A percentile compares a stretch with the other conserved stretches of the same genome.
Conservation (phyloP, 2,329 filamentous ascomycete genomes). For the Beauveria rudraprayagi region DNA sequence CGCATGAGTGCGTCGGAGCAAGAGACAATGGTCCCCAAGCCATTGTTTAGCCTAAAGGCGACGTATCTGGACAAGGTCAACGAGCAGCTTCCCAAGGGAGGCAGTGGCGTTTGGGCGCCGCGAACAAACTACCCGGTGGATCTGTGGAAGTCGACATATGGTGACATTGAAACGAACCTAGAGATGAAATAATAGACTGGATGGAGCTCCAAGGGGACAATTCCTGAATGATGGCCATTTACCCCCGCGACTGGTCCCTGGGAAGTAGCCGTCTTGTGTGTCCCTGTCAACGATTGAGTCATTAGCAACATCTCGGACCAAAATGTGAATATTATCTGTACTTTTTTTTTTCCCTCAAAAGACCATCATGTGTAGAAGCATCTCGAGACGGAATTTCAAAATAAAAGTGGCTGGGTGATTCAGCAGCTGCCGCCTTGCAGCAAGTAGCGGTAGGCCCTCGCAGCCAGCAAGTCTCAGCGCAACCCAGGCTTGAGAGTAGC, state of each 20-base stretch:
- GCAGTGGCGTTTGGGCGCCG: constrained; percentile 26
- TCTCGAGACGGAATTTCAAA: background rate
- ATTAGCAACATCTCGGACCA: too few relatives aligned
- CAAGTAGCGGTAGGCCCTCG: too few relatives aligned
- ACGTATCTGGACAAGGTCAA: constrained; percentile 41
- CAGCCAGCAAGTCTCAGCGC: too few relatives aligned
- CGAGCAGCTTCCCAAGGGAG: constrained; percentile 38
- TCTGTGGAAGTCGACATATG: constrained; percentile 7
- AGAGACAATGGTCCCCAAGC: constrained; percentile 28
- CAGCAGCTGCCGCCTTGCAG: background rate
- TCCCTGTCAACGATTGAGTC: too few relatives aligned
- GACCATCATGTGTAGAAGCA: too few relatives aligned
- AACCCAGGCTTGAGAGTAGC: too few relatives aligned
- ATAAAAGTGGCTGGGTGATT: background rate
- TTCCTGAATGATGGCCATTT: too few relatives aligned
- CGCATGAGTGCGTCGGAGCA: constrained; percentile 23
- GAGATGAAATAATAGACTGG: too few relatives aligned
- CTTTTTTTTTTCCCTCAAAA: background rate
- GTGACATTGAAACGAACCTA: background rate
- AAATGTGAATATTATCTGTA: background rate
- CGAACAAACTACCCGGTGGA: constrained; percentile 23
- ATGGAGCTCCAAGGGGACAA: too few relatives aligned
- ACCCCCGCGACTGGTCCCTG: too few relatives aligned
- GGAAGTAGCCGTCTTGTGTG: too few relatives aligned
- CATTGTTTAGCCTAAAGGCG: constrained; percentile 36